These are phyloP conservation scores for Hura crepitans DNA, from an alignment of 441 rosid genomes.

Conservation along the genomic window DNA sequence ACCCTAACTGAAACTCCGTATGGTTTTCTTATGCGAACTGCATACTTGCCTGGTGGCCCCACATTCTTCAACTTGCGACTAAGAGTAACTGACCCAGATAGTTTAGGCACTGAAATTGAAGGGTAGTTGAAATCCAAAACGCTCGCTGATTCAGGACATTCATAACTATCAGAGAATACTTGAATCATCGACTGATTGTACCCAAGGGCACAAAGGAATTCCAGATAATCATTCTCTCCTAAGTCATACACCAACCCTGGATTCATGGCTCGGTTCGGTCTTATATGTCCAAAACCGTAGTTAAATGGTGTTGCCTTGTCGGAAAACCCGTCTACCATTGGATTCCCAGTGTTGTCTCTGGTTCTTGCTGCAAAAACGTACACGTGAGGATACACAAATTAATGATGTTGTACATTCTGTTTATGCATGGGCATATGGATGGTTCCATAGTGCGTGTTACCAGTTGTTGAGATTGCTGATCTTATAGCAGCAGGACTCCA, in stretches of 20 bases:
- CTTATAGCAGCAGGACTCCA: conserved; percentile 62
- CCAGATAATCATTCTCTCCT: conserved; percentile 39
- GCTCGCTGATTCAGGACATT: conserved; percentile 30
- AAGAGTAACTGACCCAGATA: conserved; percentile 31
- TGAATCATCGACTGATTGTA: conserved; percentile 38
- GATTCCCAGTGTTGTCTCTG: conserved; percentile 42
- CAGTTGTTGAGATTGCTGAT: conserved; percentile 64
- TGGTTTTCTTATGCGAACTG: conserved; percentile 33
- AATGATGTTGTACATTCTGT: no score
- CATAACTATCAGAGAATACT: conserved; percentile 26
- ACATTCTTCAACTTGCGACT: conserved; percentile 47
- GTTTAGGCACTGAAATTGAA: conserved; percentile 44
- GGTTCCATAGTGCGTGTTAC: conserved; percentile 12
- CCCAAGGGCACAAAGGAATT: conserved; percentile 57
- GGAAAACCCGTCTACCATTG: conserved; percentile 34
- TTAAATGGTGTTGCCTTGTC: conserved; percentile 45
- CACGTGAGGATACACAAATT: no score
- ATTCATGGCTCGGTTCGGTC: conserved; percentile 61
- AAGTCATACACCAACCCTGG: conserved; percentile 61
- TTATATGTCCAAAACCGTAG: conserved; percentile 57
- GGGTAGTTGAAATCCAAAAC: conserved; percentile 52
- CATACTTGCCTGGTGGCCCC: conserved; percentile 40
- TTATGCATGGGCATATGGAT: no score
- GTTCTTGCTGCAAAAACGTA: conserved; percentile 39
- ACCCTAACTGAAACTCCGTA: conserved; percentile 41